Base-by-base conservation (phyloP, 345 rosid species). In the Salix arbutifolia region DNA sequence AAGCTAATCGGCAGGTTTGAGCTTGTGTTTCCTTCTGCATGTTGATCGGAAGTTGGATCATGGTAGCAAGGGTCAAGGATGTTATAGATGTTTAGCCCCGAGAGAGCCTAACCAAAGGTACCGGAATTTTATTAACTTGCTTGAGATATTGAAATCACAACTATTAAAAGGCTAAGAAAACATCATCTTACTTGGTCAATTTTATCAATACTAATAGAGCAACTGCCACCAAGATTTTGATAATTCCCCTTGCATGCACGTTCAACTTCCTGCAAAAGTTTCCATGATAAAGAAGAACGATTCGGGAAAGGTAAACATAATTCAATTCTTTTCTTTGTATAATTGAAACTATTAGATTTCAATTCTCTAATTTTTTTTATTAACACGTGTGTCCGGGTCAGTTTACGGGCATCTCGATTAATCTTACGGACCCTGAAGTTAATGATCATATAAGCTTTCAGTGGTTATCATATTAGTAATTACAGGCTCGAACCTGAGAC, bases 21-120 rank as follows among this genome's bases (percentile, higher is more conserved):
- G 28, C 76, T 73, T 44, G 75, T 26, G 75, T 77, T 83, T 25
- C 25, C 67, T 37, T 70, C 53, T 5, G 30, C 42, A 9, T 28
- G 35, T 35, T 56, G 50, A 65, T 70, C 67, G 1, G 77, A 44
- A 23, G 18, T 64, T 3, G 88, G 85, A n/a, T 78, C 64, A 38
- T 79, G 84, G 79, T 83, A 86, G 80, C 91, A 88, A 3, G 88
- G 84, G 70, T 88, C 88, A 30, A 89, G 89, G 28, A 88, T 85
- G 84, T 85, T 74, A 8, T 89, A 89, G 12, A 70, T 2, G 74
- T 89, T 88, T 31, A 89, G 71, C 7, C 79, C 85, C 0, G 0
- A 4, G 9, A 87, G 2, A 30, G 84, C 85, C 92, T 89, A 26
- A 21, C 7, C 19, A 10, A 35, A 7, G 5, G 56, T 16, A 50